phyloP scores from a whole-genome alignment of 371 early-diverging fungal genomes.

The Parasitella parasitica region DNA sequence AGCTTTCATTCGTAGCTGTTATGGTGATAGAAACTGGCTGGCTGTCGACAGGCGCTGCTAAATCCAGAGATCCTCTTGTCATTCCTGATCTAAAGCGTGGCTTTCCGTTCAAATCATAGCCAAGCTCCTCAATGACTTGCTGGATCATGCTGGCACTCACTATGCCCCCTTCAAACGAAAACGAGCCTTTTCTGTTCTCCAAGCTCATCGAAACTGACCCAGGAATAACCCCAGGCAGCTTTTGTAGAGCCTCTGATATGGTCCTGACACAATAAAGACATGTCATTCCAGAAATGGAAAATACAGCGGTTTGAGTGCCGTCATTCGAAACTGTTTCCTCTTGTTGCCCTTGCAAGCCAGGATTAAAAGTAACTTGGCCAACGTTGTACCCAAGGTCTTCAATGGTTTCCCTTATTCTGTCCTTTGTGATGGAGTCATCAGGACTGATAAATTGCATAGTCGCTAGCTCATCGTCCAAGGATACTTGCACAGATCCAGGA shows the following conservation, averaged over 20 bases:
- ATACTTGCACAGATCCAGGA: constrained; percentile 39
- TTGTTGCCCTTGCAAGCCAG: background rate
- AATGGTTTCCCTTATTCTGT: constrained; percentile 45
- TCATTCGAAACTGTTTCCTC: background rate
- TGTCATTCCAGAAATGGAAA: constrained; percentile 77
- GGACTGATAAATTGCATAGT: constrained; percentile 33
- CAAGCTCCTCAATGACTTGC: constrained; percentile 58
- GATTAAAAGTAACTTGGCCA: constrained; percentile 14
- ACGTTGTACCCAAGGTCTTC: constrained; percentile 71
- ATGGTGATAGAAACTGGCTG: background rate
- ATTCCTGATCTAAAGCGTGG: constrained; percentile 18
- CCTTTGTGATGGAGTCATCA: constrained; percentile 8
- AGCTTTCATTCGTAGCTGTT: background rate
- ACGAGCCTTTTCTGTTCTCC: constrained; percentile 38
- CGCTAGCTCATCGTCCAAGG: constrained; percentile 42
- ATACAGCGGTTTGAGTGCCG: constrained; percentile 4
- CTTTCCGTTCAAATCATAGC: constrained; percentile 56
- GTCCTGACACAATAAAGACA: constrained; percentile 77
- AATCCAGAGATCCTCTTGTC: background rate
- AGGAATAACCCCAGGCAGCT: constrained; percentile 50
- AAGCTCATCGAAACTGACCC: constrained; percentile 51
- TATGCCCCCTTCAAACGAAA: constrained; percentile 37
- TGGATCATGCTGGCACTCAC: constrained; percentile 28
- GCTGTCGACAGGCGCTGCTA: background rate
- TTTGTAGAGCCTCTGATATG: constrained; percentile 47